phyloP scores from a whole-genome alignment of 2,329 filamentous ascomycete genomes.

The Biscogniauxia marginata region DNA sequence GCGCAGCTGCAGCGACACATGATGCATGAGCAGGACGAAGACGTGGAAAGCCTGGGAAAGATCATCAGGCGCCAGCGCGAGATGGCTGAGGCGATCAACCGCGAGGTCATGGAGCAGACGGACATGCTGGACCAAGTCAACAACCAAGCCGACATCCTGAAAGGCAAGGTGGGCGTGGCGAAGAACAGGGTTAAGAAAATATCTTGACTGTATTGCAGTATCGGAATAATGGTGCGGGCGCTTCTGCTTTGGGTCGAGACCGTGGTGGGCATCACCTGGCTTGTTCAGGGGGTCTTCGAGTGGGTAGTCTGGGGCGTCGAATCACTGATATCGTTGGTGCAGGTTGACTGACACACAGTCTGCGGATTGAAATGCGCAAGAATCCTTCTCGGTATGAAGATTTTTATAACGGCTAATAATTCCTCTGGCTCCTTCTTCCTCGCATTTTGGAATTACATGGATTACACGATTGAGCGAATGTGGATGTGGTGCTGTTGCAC shows the following conservation, averaged over 20 bases:
- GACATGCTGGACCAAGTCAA: conserved; percentile 67
- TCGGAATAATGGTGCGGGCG: conserved; percentile 11
- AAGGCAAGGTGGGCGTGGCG: conserved; percentile 70
- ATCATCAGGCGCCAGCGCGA: conserved; percentile 73
- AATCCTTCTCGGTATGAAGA: too few species aligned
- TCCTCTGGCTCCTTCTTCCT: too few species aligned
- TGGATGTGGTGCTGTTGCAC: too few species aligned
- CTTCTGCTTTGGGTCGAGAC: conserved; percentile 19
- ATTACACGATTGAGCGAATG: too few species aligned
- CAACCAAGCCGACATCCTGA: conserved; percentile 63
- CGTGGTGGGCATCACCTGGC: conserved; percentile 11
- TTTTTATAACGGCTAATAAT: too few species aligned
- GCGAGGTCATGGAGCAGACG: conserved; percentile 70
- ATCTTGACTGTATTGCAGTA: conserved; percentile 29
- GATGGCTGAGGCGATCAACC: conserved; percentile 74
- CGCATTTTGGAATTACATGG: too few species aligned
- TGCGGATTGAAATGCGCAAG: too few species aligned
- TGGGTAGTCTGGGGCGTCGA: conserved; percentile 15
- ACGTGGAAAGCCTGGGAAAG: conserved; percentile 65
- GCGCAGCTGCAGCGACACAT: conserved; percentile 71
- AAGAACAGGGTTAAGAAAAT: conserved; percentile 71
- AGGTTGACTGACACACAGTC: conserved; percentile 6
- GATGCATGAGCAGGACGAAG: conserved; percentile 72
- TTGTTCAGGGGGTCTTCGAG: conserved; percentile 5
- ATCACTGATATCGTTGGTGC: conserved; percentile 6